A percentile compares a stretch with the other conserved stretches of the same genome.
Evolutionary conservation across 192 early-diverging fungal species (phyloP).

Genomic region (Gonapodya sp.): DNA sequence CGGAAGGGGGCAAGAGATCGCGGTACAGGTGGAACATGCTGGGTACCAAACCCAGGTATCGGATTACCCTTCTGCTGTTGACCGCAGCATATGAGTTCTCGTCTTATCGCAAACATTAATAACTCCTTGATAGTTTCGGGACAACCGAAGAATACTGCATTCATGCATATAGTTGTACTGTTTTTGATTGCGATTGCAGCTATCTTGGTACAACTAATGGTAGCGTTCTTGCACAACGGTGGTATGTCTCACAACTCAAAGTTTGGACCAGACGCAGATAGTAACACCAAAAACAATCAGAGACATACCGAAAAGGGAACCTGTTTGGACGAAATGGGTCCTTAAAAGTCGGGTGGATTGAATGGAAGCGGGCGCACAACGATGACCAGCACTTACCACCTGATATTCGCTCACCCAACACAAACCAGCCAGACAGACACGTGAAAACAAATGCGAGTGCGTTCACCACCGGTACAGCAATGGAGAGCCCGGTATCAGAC

Average conservation of each 20-base stretch:
- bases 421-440: not conserved
- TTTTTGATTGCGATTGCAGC: too few species aligned
- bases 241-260: not conserved
- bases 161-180: too few species aligned
- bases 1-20: slow-evolving; percentile 50
- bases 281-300: not conserved
- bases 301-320: not conserved
- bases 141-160: too few species aligned
- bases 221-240: too few species aligned
- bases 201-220: too few species aligned
- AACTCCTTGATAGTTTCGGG: too few species aligned
- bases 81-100: too few species aligned
- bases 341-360: too few species aligned
- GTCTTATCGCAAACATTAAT: too few species aligned
- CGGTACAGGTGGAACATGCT: slow-evolving; percentile 3
- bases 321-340: not conserved
- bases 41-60: too few species aligned
- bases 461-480: not conserved
- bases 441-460: not conserved
- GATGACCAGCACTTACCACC: not conserved
- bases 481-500: not conserved
- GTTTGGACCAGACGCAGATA: not conserved
- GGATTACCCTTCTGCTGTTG: too few species aligned
- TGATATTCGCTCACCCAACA: not conserved
- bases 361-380: not conserved